A percentile compares a stretch with the other conserved stretches of the same genome.
phyloP scores from a whole-genome alignment of 441 rosid species.

The Arabidopsis lyrata region DNA sequence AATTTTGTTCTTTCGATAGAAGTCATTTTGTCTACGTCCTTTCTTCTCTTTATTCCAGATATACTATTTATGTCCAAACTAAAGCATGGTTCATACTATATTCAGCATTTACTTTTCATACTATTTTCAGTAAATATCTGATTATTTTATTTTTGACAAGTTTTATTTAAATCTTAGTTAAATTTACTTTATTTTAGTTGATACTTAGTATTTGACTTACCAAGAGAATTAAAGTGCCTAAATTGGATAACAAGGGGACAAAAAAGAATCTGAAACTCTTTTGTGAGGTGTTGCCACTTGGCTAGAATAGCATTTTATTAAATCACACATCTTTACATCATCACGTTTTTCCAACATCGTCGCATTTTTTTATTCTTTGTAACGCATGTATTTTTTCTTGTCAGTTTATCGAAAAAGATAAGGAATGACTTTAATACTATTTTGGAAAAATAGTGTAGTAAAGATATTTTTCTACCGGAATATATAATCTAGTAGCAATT shows the following conservation, averaged over 20 bases:
- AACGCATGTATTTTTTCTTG: slow-evolving; percentile 24
- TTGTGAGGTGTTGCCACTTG: slow-evolving; percentile 10
- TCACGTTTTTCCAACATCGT: slow-evolving; percentile 16
- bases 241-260: neutral
- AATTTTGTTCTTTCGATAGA: neutral
- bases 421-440: too few species aligned
- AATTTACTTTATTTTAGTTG: neutral
- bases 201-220: slow-evolving; percentile 7
- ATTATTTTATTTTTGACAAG: too few species aligned
- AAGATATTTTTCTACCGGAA: too few species aligned
- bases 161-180: too few species aligned
- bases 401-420: neutral
- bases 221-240: neutral
- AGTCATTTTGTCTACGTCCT: neutral
- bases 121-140: too few species aligned
- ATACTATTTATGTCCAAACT: too few species aligned
- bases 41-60: neutral
- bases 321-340: slow-evolving; percentile 3
- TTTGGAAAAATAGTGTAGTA: too few species aligned
- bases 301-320: neutral
- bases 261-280: slow-evolving; percentile 35
- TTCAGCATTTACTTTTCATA: too few species aligned
- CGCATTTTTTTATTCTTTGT: slow-evolving; percentile 24
- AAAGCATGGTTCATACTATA: too few species aligned
- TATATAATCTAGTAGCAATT: too few species aligned